Percentiles rank a stretch among this genome's conserved stretches.
phyloP scores from a whole-genome alignment of 2,329 filamentous ascomycete species.

The Talaromyces sp. region DNA sequence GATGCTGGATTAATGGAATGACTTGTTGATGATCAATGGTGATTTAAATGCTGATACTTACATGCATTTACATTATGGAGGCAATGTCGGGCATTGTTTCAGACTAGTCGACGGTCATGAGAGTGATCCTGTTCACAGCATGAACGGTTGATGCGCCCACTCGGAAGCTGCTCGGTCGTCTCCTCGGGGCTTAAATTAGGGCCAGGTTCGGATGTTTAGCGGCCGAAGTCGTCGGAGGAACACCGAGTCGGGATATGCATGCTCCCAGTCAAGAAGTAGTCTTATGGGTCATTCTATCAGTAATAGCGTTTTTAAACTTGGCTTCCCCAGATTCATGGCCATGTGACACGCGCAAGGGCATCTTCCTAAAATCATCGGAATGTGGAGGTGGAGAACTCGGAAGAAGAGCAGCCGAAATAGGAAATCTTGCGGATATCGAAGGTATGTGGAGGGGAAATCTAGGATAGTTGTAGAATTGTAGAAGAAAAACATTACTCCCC shows the following conservation, averaged over 20 bases:
- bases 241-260: background rate
- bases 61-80: too few species aligned
- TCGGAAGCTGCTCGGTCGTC: conserved; percentile 1
- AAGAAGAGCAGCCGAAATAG: background rate
- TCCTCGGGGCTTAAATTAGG: conserved; percentile 8
- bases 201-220: conserved; percentile 2
- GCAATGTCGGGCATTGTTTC: background rate
- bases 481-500: background rate
- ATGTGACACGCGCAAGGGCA: background rate
- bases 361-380: background rate
- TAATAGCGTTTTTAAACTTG: background rate
- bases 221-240: background rate
- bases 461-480: background rate
- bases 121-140: background rate
- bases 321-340: background rate
- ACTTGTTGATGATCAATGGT: background rate
- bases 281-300: background rate
- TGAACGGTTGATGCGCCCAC: background rate
- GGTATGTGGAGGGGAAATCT: background rate
- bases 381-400: conserved; percentile 6
- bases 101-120: background rate
- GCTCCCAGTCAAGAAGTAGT: background rate
- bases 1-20: background rate
- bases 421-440: background rate
- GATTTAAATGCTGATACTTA: background rate